These are phyloP conservation scores for Geranomyces variabilis DNA, from an alignment of 192 early-diverging fungal species.

Conservation along the genomic window DNA sequence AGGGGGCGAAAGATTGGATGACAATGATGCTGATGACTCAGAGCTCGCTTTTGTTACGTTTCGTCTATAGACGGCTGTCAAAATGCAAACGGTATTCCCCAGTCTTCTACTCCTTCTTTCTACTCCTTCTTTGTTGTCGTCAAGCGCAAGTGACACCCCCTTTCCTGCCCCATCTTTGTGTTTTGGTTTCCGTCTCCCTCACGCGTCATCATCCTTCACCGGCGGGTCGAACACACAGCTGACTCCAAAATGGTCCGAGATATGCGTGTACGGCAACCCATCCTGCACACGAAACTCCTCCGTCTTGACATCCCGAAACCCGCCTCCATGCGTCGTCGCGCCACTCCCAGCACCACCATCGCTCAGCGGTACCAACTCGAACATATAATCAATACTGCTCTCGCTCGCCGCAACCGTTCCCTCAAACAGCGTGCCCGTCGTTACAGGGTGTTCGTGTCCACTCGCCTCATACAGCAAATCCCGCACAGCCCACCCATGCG, in stretches of 20 bases:
- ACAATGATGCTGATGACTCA: no score
- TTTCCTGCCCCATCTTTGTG: no score
- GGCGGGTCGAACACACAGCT: conserved; percentile 17
- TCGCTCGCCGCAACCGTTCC: conserved; percentile 15
- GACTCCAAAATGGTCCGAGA: conserved; percentile 21
- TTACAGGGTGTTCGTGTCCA: conserved; percentile 71
- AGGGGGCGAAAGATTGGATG: no score
- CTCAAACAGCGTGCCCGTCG: conserved; percentile 31
- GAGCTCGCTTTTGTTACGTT: no score
- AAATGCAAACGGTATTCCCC: no score
- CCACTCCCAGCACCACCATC: neutral
- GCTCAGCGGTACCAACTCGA: neutral
- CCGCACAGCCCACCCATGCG: conserved; percentile 17
- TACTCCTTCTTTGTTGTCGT: no score
- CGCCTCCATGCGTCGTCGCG: neutral
- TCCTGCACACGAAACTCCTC: conserved; percentile 12
- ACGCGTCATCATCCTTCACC: neutral
- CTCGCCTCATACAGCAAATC: conserved; percentile 63
- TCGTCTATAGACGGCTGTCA: no score
- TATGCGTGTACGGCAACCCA: conserved; percentile 11
- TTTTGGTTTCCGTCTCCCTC: no score
- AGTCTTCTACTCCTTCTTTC: no score
- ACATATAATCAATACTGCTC: conserved; percentile 19
- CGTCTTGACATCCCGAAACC: conserved; percentile 12
- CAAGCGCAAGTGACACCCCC: no score